Conservation (phyloP, 1,139 yeast genomes). For the Nadsonia commutata region DNA sequence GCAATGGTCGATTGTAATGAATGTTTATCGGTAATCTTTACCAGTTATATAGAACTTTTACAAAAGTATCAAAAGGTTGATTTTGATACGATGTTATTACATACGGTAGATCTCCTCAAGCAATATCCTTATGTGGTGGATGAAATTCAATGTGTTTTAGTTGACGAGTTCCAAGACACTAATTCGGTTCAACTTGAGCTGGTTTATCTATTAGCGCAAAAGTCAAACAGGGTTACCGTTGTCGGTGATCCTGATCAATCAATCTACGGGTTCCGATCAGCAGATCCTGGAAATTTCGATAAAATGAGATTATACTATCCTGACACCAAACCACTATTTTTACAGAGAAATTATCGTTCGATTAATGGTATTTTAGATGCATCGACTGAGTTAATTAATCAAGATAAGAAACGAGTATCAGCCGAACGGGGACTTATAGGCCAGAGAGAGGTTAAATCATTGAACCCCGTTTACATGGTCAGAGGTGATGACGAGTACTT, state of each 20-base stretch:
- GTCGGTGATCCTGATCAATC: slow-evolving; percentile 98
- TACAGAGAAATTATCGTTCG: slow-evolving; percentile 70
- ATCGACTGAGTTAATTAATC: slow-evolving; percentile 55
- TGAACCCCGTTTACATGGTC: slow-evolving; percentile 30
- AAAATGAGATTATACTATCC: slow-evolving; percentile 39
- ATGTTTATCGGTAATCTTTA: slow-evolving; percentile 5
- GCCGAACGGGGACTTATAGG: slow-evolving; percentile 9
- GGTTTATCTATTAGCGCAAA: slow-evolving; percentile 42
- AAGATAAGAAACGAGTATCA: slow-evolving; percentile 26
- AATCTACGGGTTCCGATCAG: slow-evolving; percentile 78
- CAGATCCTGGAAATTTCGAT: slow-evolving; percentile 52
- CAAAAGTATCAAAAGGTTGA: slow-evolving; percentile 36
- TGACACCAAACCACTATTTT: slow-evolving; percentile 25
- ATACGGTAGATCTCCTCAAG: slow-evolving; percentile 37
- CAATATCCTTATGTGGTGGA: slow-evolving; percentile 32
- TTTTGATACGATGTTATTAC: slow-evolving; percentile 68
- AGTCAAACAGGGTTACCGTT: slow-evolving; percentile 45
- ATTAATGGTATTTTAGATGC: slow-evolving; percentile 48
- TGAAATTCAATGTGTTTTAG: slow-evolving; percentile 53
- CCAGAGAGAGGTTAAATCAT: not conserved
- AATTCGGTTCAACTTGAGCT: slow-evolving; percentile 60
- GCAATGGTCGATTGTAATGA: not conserved
- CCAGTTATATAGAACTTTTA: slow-evolving; percentile 36
- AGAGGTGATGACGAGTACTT: slow-evolving; percentile 27
- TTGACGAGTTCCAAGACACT: slow-evolving; percentile 94